Conservation (phyloP, 1,139 yeast genomes). For the Arxiozyma slooffiae region DNA sequence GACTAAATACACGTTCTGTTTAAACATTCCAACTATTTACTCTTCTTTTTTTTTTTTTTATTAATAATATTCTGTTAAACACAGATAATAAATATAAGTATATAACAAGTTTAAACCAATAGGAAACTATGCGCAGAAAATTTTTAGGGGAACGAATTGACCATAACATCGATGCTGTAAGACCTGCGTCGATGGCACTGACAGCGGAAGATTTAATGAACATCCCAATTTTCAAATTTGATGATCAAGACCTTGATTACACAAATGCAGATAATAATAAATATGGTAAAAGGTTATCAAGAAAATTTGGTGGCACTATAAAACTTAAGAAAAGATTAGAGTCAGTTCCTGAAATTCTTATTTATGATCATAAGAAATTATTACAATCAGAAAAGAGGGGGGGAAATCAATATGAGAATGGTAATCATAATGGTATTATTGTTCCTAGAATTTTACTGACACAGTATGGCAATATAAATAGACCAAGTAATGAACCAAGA, state of each 20-base stretch:
- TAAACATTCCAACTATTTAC: background rate
- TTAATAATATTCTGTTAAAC: no score
- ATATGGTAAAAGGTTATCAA: constrained; percentile 15
- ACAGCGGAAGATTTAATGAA: constrained; percentile 22
- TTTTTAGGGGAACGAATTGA: constrained; percentile 26
- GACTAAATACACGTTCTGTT: no score
- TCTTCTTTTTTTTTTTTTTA: no score
- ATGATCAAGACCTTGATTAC: constrained; percentile 3
- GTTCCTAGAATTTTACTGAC: background rate
- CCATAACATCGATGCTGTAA: constrained; percentile 19
- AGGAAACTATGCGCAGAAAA: constrained; percentile 22
- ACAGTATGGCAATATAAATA: background rate
- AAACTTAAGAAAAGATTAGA: constrained; percentile 24
- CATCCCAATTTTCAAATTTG: constrained; percentile 18
- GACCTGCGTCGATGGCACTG: constrained; percentile 27
- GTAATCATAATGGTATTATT: background rate
- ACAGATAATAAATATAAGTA: background rate
- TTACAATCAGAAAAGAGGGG: background rate
- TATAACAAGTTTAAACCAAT: background rate
- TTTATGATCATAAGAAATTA: constrained; percentile 18
- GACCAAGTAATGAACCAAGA: background rate
- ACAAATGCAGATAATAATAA: background rate
- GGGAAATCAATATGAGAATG: background rate
- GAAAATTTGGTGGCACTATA: constrained; percentile 25
- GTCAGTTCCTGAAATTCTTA: constrained; percentile 26